Base-by-base conservation (phyloP, 1,284 basidiomycete species). In the Ceratobasidium sp. region DNA sequence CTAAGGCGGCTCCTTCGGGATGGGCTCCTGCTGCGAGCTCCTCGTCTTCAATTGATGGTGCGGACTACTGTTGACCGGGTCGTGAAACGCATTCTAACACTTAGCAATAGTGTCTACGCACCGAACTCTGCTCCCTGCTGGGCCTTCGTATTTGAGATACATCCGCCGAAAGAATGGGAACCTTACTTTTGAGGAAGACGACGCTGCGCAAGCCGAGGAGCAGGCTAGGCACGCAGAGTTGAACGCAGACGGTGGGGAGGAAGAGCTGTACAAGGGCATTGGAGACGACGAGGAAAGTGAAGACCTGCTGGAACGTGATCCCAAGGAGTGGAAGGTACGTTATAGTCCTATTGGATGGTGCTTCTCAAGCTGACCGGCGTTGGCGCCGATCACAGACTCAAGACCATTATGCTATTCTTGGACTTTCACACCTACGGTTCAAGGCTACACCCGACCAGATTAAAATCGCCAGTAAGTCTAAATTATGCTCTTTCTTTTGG, bases 381-480 rank as follows among this genome's bases (percentile, higher is more conserved):
- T 51, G 31, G 41, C 19, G 45, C 50, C 53, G 33, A 24, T 57
- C 36, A 9, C 75, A 95, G 94, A 95, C 96, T 89, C 98, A 99
- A 89, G 97, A 99, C 83, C 95, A 99, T 83, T 99, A 99, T 82
- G 94, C 94, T 75, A 95, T 99, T 45, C 91, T 99, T 69, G 97
- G 97, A 80, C 89, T 99, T 5, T 97, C 96, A 31, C 90, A 93
- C 80, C 87, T 98, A 75, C 89, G 97, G 76, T 96, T 94, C 88
- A 91, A 88, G 79, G 97, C 97, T 11, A 95, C 89, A 22, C 89
- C 91, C 48, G 95, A 92, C 76, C 97, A 99, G 82, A 99, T 99
- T 84, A 97, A 97, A 84, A 90, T 98, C 81, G 96, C 97, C 77
- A 96, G 96, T 97, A 84, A 80, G 94, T 89, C 53, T 65, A 57